phyloP scores from a whole-genome alignment of 2,329 filamentous ascomycete species.

The Aspergillus ruber region DNA sequence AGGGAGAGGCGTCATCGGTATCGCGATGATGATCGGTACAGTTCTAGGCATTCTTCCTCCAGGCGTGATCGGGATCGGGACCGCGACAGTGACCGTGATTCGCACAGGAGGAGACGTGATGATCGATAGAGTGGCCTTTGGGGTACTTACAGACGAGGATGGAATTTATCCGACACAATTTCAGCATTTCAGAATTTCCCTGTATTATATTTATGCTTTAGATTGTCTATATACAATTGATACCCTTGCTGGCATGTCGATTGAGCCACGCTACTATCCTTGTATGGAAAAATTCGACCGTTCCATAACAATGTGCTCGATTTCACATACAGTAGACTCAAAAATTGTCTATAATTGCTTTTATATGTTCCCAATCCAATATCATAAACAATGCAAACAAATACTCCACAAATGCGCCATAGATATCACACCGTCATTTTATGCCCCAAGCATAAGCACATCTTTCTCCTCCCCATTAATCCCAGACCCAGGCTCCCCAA shows the following conservation, averaged over 20 bases:
- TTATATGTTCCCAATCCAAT: conserved; percentile 5
- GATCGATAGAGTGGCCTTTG: conserved; percentile 5
- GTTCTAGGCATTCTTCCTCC: conserved; percentile 27
- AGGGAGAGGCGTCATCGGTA: conserved; percentile 23
- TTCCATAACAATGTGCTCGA: no score
- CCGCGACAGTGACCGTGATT: conserved; percentile 22
- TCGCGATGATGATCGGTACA: conserved; percentile 27
- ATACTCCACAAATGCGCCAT: conserved; percentile 16
- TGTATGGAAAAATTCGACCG: no score
- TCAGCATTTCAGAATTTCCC: no score
- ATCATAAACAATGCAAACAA: conserved; percentile 11
- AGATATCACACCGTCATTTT: conserved; percentile 8
- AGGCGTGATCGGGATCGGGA: conserved; percentile 24
- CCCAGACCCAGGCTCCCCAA: conserved; percentile 19
- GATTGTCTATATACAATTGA: not conserved
- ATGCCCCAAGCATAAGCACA: conserved; percentile 34
- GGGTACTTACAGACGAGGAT: no score
- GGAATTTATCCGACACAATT: no score
- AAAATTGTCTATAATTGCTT: conserved; percentile 6
- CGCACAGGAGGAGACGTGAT: conserved; percentile 24
- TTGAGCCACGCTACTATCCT: no score
- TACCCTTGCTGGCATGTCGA: not conserved
- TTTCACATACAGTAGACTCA: no score
- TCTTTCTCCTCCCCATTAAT: conserved; percentile 27
- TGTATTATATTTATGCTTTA: no score